Conservation (phyloP, 164 flowering plant species). For the Saururus chinensis region DNA sequence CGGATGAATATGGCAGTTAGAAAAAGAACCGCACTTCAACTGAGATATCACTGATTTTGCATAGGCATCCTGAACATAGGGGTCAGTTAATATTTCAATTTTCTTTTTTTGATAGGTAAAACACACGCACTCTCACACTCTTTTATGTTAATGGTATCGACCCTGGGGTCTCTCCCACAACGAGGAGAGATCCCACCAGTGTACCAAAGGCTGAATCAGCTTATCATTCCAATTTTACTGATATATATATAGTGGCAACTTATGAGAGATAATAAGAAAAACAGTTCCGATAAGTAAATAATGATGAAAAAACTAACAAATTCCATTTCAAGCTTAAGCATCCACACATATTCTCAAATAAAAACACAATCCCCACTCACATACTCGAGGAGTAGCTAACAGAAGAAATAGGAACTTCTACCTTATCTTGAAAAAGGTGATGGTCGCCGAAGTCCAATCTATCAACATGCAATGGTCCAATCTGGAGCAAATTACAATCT, state of each 20-base stretch:
- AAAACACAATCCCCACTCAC: neutral
- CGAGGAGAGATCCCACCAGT: too few relatives aligned
- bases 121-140: too few relatives aligned
- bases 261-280: too few relatives aligned
- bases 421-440: slow-evolving; percentile 47
- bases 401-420: slow-evolving; percentile 5
- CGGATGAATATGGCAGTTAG: neutral
- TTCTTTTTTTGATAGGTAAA: too few relatives aligned
- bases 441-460: slow-evolving; percentile 78
- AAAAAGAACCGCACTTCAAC: too few relatives aligned
- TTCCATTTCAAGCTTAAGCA: neutral
- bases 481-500: slow-evolving; percentile 29
- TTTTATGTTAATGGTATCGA: too few relatives aligned
- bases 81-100: neutral
- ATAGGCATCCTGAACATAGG: neutral
- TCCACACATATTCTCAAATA: neutral
- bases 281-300: neutral
- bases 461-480: slow-evolving; percentile 50
- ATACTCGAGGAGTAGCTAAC: neutral
- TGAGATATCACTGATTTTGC: too few relatives aligned
- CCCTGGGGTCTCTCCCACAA: too few relatives aligned
- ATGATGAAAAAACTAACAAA: neutral
- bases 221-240: too few relatives aligned
- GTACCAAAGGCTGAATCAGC: too few relatives aligned
- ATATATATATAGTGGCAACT: too few relatives aligned